Conservation (phyloP, 495 filamentous ascomycete species). For the Hypoxylon cercidicola region DNA sequence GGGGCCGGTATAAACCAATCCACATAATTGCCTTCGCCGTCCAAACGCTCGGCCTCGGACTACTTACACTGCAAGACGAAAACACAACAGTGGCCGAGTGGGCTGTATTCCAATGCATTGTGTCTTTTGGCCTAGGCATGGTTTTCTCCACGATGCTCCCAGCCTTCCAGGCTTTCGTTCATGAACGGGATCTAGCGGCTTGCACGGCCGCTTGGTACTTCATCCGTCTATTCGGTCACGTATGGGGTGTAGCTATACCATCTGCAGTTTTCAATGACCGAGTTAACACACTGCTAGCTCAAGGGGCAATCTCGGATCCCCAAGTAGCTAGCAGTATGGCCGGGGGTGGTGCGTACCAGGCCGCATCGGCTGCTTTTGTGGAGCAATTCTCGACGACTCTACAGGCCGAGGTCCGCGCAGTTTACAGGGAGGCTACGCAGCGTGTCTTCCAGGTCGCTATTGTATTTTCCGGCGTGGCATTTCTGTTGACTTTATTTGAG, state of each 20-base stretch:
- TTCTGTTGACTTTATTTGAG: slow-evolving; percentile 43
- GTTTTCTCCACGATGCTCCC: no score
- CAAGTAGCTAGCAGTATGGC: not conserved
- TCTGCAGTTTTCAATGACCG: slow-evolving; percentile 59
- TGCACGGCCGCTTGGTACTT: no score
- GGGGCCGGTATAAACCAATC: slow-evolving; percentile 57
- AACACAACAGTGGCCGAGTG: slow-evolving; percentile 40
- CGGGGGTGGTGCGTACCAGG: no score
- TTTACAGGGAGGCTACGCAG: slow-evolving; percentile 40
- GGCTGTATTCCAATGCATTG: slow-evolving; percentile 37
- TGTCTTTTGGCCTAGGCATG: slow-evolving; percentile 19
- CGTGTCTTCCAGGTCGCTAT: slow-evolving; percentile 40
- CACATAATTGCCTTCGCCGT: slow-evolving; percentile 50
- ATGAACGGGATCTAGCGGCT: no score
- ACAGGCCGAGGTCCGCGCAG: slow-evolving; percentile 31
- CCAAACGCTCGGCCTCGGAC: slow-evolving; percentile 48
- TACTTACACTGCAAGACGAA: slow-evolving; percentile 48
- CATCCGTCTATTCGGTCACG: no score
- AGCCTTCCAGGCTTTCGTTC: no score
- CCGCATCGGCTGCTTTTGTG: slow-evolving; percentile 16
- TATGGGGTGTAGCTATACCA: slow-evolving; percentile 58
- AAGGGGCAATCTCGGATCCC: slow-evolving; percentile 31
- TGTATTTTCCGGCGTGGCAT: slow-evolving; percentile 33
- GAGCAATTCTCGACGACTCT: slow-evolving; percentile 5
- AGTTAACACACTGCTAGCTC: slow-evolving; percentile 20